Base-by-base conservation (phyloP, 352 stramenopile species). In the Globisporangium radiosum region DNA sequence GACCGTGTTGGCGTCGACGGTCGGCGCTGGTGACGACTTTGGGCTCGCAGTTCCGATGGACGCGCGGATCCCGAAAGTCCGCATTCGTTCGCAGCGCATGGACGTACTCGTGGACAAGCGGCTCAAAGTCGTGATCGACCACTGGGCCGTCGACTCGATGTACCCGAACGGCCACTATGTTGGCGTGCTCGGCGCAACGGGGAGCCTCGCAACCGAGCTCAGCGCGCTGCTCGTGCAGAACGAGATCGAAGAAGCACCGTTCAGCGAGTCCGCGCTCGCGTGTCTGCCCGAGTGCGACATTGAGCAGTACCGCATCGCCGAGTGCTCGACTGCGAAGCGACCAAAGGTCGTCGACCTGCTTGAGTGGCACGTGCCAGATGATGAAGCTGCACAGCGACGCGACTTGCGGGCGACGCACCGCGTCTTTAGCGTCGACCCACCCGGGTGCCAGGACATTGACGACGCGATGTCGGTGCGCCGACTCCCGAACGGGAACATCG, bases 401-500 rank as follows among this genome's bases (percentile, higher is more conserved):
- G 87, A 97, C 54, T 51, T 97, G 48, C 78, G 87, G 3, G 44
- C 51, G 37, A 76, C 71, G 6, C 82, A 92, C 54, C 81, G 82
- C 6, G 74, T 95, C n/a, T 95, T 97, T 56, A 96, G 87, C 64
- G 82, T 97, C 14, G 88, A 97, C 45, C 88, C 88, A 9, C 84
- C 79, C 0, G 88, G 87, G 0, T 97, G 88, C 57, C 85, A 95
- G 60, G 88, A 97, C 64, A 96, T 97, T 64, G 88, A 97, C 60
- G 88, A 97, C 65, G 85, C 88, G 45, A 94, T 96, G 84, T 93
- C 88, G 13, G 84, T 95, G 43, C 78, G 74, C 10, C 58, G 60
- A 0, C 69, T 96, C 39, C 61, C 79, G 3, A 94, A 95, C 52
- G 88, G 86, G 8, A 89, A 92, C 59, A 56, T 95, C 15, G 87